Evolutionary conservation across 352 stramenopile genomes (phyloP).

Genomic region (Phytophthora fragariaefolia): DNA sequence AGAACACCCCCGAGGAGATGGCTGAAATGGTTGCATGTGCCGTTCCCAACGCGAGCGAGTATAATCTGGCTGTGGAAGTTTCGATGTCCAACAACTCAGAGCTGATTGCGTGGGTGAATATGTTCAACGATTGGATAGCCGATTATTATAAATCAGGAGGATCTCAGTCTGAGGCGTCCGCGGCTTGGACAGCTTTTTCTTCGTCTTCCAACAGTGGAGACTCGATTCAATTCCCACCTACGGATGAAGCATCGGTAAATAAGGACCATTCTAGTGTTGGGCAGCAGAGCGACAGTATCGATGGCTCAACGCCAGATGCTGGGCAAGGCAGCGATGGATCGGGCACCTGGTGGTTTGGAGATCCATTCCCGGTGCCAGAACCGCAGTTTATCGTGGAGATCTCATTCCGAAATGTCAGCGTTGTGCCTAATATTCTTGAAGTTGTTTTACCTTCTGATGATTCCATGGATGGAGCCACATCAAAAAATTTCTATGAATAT

Average conservation of each 20-base stretch:
- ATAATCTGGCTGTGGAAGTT: slow-evolving; percentile 42
- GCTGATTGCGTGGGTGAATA: slow-evolving; percentile 29
- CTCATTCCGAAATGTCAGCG: slow-evolving; percentile 40
- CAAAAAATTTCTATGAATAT: slow-evolving; percentile 11
- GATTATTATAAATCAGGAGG: slow-evolving; percentile 22
- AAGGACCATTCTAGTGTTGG: slow-evolving; percentile 3
- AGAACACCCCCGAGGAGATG: slow-evolving; percentile 22
- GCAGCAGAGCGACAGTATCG: slow-evolving; percentile 8
- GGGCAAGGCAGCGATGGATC: slow-evolving; percentile 9
- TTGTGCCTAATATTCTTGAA: slow-evolving; percentile 28
- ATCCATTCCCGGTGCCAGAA: slow-evolving; percentile 28
- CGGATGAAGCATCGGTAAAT: slow-evolving; percentile 10
- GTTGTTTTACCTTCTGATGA: slow-evolving; percentile 13
- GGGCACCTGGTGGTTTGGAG: slow-evolving; percentile 9
- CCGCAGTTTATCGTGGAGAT: slow-evolving; percentile 43
- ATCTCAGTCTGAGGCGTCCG: slow-evolving; percentile 9
- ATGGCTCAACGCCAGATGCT: slow-evolving; percentile 13
- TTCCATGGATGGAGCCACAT: neutral
- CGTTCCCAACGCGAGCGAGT: slow-evolving; percentile 31
- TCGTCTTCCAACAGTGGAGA: slow-evolving; percentile 8
- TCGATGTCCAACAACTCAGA: slow-evolving; percentile 43
- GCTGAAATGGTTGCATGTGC: slow-evolving; percentile 16
- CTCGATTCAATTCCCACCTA: slow-evolving; percentile 18
- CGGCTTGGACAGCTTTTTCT: slow-evolving; percentile 19
- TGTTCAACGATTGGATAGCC: slow-evolving; percentile 36